Conservation (phyloP, 208 protist species). For the Leptomonas seymouri region DNA sequence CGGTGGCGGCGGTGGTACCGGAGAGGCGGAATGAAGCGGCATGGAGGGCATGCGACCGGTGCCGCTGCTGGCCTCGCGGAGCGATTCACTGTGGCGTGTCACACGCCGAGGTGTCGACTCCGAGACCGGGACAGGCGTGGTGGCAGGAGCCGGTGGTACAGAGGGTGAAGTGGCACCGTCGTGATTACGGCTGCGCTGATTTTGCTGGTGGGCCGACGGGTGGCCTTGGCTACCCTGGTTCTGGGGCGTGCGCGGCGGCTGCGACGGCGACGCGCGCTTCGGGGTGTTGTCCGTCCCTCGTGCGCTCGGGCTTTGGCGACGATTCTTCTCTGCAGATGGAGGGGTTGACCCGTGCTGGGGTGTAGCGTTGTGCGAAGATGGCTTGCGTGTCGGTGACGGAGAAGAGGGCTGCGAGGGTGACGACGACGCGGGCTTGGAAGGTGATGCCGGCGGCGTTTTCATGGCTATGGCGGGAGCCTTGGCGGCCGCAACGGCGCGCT, state of each 20-base stretch:
- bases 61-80: neutral
- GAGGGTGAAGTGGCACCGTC: conserved; percentile 4
- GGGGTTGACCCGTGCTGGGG: neutral
- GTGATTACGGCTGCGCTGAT: neutral
- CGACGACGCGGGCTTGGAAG: conserved; percentile 1
- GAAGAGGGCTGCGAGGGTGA: neutral
- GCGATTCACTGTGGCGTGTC: too few species aligned
- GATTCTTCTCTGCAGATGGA: neutral
- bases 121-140: conserved; percentile 14
- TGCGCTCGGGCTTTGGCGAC: conserved; percentile 5
- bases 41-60: neutral
- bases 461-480: conserved; percentile 2
- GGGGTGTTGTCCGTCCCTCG: neutral
- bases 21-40: conserved; percentile 6
- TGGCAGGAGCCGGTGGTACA: conserved; percentile 13
- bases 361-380: neutral
- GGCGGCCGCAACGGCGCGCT: neutral
- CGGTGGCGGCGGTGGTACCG: conserved; percentile 18
- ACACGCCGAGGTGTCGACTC: conserved; percentile 12
- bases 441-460: conserved; percentile 5
- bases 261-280: conserved; percentile 12
- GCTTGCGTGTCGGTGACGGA: neutral
- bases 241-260: conserved; percentile 6
- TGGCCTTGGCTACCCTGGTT: conserved; percentile 1
- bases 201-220: neutral